A percentile compares a stretch with the other conserved stretches of the same genome.
Evolutionary conservation across 164 flowering plant species (phyloP).

Genomic region (Macadamia tetraphylla): DNA sequence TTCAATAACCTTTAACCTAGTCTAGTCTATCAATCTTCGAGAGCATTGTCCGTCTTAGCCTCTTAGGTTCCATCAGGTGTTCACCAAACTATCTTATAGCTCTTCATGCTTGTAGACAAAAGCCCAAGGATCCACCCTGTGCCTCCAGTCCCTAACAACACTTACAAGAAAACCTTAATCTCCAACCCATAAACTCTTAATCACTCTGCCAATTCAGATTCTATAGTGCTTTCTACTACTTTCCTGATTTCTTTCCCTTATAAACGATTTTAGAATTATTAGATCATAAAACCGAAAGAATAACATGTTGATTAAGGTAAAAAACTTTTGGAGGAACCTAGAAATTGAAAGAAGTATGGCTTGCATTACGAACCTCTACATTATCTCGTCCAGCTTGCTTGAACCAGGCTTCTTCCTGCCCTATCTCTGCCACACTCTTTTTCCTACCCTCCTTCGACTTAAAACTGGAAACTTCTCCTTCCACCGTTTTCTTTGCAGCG

Average conservation of each 20-base stretch:
- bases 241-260: no score
- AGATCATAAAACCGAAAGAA: no score
- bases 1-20: no score
- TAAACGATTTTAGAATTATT: no score
- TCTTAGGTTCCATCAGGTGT: not conserved
- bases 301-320: no score
- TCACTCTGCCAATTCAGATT: not conserved
- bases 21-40: not conserved
- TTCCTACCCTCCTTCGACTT: slow-evolving; percentile 30
- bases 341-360: not conserved
- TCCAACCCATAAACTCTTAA: not conserved
- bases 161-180: not conserved
- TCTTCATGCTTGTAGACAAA: no score
- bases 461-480: slow-evolving; percentile 10
- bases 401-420: slow-evolving; percentile 96
- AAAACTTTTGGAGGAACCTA: not conserved
- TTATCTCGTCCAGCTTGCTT: slow-evolving; percentile 36
- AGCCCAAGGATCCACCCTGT: not conserved
- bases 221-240: no score
- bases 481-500: slow-evolving; percentile 12
- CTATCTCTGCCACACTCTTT: slow-evolving; percentile 83
- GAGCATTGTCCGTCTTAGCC: not conserved
- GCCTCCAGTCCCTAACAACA: not conserved
- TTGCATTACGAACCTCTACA: slow-evolving; percentile 41
- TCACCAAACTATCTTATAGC: not conserved